Percentiles rank a stretch among this genome's conserved stretches.
These are phyloP conservation scores for Aurifilum marmelostoma DNA, from an alignment of 2,329 filamentous ascomycete species.

Conservation along the genomic window DNA sequence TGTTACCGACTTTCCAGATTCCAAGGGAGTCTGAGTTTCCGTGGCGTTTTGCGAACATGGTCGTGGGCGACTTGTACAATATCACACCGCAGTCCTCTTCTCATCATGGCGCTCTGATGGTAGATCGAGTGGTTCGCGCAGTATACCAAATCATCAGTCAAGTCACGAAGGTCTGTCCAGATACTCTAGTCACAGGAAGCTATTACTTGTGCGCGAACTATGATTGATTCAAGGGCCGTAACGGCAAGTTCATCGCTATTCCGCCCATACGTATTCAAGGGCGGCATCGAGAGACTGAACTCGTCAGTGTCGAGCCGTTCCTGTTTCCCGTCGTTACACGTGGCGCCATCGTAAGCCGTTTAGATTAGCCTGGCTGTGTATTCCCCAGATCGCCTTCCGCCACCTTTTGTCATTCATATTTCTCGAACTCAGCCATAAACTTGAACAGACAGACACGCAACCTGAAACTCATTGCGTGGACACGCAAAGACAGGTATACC, in stretches of 20 bases:
- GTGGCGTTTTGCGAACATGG: neutral
- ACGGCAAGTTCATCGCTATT: neutral
- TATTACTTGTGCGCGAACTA: neutral
- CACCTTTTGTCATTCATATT: neutral
- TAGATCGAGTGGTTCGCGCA: neutral
- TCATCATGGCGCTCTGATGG: neutral
- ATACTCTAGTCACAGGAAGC: neutral
- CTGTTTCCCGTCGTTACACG: neutral
- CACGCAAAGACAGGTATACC: constrained; percentile 24
- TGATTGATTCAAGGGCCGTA: neutral
- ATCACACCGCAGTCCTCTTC: neutral
- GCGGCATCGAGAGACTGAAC: neutral
- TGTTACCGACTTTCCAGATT: neutral
- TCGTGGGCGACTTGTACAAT: constrained; percentile 1
- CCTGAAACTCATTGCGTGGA: constrained; percentile 13
- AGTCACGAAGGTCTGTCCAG: neutral
- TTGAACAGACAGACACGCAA: neutral
- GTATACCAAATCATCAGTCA: neutral
- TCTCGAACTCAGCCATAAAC: neutral
- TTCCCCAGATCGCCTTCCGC: neutral
- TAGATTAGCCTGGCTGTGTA: neutral
- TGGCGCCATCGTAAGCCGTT: neutral
- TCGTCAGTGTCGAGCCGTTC: neutral
- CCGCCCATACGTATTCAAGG: neutral
- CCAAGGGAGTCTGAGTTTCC: neutral